Conservation (phyloP, 73 alveolate genomes). For the Symbiodinium natans region DNA sequence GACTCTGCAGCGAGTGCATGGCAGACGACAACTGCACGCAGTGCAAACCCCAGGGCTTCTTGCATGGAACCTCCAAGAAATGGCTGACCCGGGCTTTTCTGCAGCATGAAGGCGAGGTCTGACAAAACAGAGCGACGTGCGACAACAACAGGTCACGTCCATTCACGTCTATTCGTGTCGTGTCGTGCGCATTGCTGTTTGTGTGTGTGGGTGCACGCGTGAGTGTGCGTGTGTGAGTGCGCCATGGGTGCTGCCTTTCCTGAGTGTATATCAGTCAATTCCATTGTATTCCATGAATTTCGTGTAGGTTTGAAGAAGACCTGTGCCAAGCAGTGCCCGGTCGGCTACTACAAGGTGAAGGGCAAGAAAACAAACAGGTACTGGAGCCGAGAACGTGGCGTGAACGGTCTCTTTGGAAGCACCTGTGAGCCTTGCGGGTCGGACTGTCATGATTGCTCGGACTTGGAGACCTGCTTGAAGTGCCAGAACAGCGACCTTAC, state of each 20-base stretch:
- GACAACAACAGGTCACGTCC: too few species aligned
- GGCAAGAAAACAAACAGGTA: constrained; percentile 10
- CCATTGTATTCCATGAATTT: too few species aligned
- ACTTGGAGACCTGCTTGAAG: constrained; percentile 9
- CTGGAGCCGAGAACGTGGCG: constrained; percentile 25
- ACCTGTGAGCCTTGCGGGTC: not conserved
- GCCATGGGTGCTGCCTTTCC: too few species aligned
- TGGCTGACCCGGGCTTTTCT: not conserved
- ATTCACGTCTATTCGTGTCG: too few species aligned
- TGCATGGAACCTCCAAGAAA: constrained; percentile 15
- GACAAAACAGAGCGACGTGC: too few species aligned
- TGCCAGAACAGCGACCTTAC: not conserved
- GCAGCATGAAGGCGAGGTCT: not conserved
- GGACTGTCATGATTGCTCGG: not conserved
- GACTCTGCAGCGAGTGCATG: constrained; percentile 10
- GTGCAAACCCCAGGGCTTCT: not conserved
- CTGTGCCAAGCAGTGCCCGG: constrained; percentile 4
- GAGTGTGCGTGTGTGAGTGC: too few species aligned
- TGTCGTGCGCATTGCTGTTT: not conserved
- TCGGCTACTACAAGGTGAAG: constrained; percentile 28
- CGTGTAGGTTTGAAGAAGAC: constrained; percentile 3
- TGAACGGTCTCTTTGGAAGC: not conserved
- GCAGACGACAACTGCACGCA: constrained; percentile 1
- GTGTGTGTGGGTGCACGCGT: too few species aligned
- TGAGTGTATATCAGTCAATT: too few species aligned